Base-by-base conservation (phyloP, 2,329 filamentous ascomycete genomes). In the Colletotrichum trifolii region DNA sequence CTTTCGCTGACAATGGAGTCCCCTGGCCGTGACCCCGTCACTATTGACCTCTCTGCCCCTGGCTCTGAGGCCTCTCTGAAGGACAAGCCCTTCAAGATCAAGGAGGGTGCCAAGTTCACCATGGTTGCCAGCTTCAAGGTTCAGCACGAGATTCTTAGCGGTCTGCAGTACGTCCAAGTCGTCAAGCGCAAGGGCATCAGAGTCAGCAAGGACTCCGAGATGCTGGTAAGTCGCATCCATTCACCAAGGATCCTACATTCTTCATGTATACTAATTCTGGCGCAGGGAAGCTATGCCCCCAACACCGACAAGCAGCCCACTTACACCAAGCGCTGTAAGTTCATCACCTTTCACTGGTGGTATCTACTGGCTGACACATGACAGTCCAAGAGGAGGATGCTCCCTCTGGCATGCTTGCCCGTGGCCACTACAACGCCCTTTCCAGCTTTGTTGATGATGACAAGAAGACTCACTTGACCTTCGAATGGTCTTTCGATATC, bases 401-500 rank as follows among this genome's bases (percentile, higher is more conserved):
- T 15, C 96, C 96, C 13, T 90, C 90, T 15, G 95, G 95, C 72
- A 95, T 98, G 89, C 82, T 98, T 59, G 91, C 88, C 61, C 92
- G 96, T 67, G 96, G 94, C 69, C 89, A 94, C 80, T 99, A 99
- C 86, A 91, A 91, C 67, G 94, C 94, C 68, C 80, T 89, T 67
- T 97, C 94, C 70, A 93, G 89, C 79, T 99, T 99, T 78, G 87
- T 97, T 68, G 96, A 99, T 76, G 96, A 99, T 74, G 96, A 99
- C 82, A 91, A 96, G 78, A 89, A 93, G 80, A 90, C 87, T 69
- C 94, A 99, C 80, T 85, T 99, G 69, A 85, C 91, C 76, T 99
- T 99, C 78, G 91, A 97, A 74, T 99, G 96, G 96, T 89, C 90
- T 67, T 98, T 99, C 74, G 92, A 97, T 75, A 97, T 99, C 77